Evolutionary conservation across 1,284 basidiomycete genomes (phyloP), one percentile per base, ranked within the genome.

Genomic region (Rhodotorula sp.): DNA sequence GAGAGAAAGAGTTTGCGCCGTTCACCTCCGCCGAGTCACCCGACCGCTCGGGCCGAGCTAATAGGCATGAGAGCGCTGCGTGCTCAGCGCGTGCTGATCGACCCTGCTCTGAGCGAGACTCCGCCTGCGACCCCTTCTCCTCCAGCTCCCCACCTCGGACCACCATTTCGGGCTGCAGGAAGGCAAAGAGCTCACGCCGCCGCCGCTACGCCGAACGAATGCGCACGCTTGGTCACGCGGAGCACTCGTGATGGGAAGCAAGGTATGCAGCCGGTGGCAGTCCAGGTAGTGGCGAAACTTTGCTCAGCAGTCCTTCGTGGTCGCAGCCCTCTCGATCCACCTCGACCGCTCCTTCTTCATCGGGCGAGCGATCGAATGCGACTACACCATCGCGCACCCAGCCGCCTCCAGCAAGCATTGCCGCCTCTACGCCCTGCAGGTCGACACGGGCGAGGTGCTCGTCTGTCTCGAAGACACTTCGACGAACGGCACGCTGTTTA

Each of bases 401-500:
- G 55, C 37, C 26, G 69, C 59, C 18, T 65, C 62, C 18, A 46
- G 30, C 29, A 22, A 15, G 14, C 69, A 71, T 22, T 45, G 42
- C 6, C 46, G 55, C 30, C 6, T 67, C 48, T 65, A 64, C 62
- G 51, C 60, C 2, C 57, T 67, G 55, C 22, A 18, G 6, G 46
- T 59, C 57, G 70, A 72, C 54, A 72, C 67, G 4, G 67, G 67
- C 20, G 57, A 71, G 46, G n/a, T 33, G 1, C 49, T 73, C 58
- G 61, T 72, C 15, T 66, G 26, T 33, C 29, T 74, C 24, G 74
- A 91, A 87, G 91, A 92, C 79, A 51, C 86, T 26, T 92, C 91
- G 0, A 86, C 87, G n/a, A 91, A 91, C 74, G 91, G 91, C 3
- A 82, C 91, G 51, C 79, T 85, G 46, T 82, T 91, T 63, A 93